Conservation (phyloP, 495 filamentous ascomycete genomes). For the Pyrenula aspistea region DNA sequence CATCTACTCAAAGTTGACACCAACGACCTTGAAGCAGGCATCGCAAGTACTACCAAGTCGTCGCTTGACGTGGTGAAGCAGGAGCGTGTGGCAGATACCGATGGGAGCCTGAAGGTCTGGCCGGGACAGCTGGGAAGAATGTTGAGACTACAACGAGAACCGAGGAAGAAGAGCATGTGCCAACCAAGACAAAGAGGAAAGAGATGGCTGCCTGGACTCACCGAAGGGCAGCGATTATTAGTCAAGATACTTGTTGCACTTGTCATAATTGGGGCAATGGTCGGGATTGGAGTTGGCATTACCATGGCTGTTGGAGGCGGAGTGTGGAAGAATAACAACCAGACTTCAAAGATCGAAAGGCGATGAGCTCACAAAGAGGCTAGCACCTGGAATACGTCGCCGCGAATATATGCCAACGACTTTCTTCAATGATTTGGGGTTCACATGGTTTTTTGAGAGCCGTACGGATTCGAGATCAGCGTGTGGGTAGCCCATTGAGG, state of each 20-base stretch:
- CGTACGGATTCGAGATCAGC: too few species aligned
- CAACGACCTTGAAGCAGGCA: slow-evolving; percentile 18
- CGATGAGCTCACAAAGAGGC: neutral
- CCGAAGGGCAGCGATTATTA: slow-evolving; percentile 34
- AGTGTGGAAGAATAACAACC: slow-evolving; percentile 32
- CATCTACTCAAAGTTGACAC: slow-evolving; percentile 9
- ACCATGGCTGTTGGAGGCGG: slow-evolving; percentile 47
- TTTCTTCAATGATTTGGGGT: too few species aligned
- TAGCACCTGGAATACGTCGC: neutral
- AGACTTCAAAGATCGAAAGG: slow-evolving; percentile 13
- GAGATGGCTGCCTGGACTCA: slow-evolving; percentile 27
- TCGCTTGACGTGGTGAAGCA: slow-evolving; percentile 1
- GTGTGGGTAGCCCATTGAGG: too few species aligned
- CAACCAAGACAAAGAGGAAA: slow-evolving; percentile 18
- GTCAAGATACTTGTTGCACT: slow-evolving; percentile 43
- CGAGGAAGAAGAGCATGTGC: slow-evolving; percentile 28
- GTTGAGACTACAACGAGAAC: slow-evolving; percentile 16
- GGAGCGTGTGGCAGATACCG: neutral
- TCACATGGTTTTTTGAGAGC: too few species aligned
- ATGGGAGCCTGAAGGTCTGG: neutral
- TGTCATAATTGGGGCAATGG: slow-evolving; percentile 43
- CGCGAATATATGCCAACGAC: too few species aligned
- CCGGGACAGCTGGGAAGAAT: neutral
- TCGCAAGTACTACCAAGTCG: slow-evolving; percentile 6
- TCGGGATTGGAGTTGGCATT: slow-evolving; percentile 52